These are phyloP conservation scores for Strombidium stylifer DNA, from an alignment of 73 alveolate genomes.

Conservation along the genomic window DNA sequence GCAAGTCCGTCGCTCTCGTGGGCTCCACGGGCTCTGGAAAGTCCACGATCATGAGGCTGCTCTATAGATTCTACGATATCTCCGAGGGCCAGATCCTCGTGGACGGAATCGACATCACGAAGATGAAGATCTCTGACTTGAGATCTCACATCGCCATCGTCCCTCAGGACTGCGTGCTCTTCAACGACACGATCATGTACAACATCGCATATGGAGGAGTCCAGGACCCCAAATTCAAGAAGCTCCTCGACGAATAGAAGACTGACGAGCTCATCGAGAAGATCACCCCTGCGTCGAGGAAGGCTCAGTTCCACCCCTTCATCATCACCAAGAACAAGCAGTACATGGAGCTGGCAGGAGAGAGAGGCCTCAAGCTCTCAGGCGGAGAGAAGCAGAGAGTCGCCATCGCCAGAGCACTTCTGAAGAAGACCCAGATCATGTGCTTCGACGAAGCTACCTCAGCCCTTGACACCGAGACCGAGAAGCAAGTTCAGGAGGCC, in stretches of 20 bases:
- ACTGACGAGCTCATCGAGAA: constrained; percentile 13
- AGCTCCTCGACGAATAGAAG: constrained; percentile 36
- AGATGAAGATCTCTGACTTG: constrained; percentile 35
- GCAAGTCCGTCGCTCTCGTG: constrained; percentile 73
- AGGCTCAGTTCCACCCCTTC: constrained; percentile 62
- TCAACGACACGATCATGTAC: constrained; percentile 70
- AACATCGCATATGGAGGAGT: constrained; percentile 75
- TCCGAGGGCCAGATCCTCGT: constrained; percentile 55
- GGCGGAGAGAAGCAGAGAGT: constrained; percentile 84
- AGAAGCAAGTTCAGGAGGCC: constrained; percentile 70
- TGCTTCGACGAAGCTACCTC: constrained; percentile 89
- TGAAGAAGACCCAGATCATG: constrained; percentile 74
- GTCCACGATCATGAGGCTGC: constrained; percentile 73
- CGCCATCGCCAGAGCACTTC: constrained; percentile 83
- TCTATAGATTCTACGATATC: constrained; percentile 71
- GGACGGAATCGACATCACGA: constrained; percentile 59
- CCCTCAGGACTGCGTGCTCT: constrained; percentile 72
- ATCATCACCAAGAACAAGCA: constrained; percentile 44
- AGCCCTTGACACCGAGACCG: constrained; percentile 79
- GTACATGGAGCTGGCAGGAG: constrained; percentile 64
- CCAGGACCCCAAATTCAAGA: constrained; percentile 28
- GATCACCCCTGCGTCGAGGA: constrained; percentile 46
- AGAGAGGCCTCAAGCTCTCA: constrained; percentile 70
- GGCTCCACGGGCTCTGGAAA: constrained; percentile 89
- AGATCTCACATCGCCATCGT: constrained; percentile 63